phyloP scores from a whole-genome alignment of 2,329 filamentous ascomycete genomes.

The Cladosporium sp. region DNA sequence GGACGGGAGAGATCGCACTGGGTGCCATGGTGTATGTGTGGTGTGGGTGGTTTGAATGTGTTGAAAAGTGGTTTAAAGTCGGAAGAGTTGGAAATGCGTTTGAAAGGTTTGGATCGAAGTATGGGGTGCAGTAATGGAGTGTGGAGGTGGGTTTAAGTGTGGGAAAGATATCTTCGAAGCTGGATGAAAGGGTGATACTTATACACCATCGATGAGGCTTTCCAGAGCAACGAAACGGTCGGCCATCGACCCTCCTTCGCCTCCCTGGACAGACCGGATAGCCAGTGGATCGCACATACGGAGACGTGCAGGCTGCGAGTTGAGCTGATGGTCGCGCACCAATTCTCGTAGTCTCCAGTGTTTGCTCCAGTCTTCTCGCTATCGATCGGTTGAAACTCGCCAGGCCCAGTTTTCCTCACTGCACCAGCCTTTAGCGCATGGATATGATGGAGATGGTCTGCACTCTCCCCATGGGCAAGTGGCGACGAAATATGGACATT shows the following conservation, averaged over 20 bases:
- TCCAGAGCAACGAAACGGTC: not conserved
- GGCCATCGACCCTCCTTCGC: not conserved
- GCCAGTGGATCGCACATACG: constrained; percentile 4
- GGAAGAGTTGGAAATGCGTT: not conserved
- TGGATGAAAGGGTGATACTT: constrained; percentile 7
- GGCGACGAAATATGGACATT: constrained; percentile 1
- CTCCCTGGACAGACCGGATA: not conserved
- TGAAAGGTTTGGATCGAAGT: not conserved
- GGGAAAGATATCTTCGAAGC: not conserved
- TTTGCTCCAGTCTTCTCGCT: constrained; percentile 12
- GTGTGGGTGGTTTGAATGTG: not conserved
- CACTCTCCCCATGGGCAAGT: constrained; percentile 12
- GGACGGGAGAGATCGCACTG: constrained; percentile 2
- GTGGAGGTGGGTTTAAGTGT: constrained; percentile 5
- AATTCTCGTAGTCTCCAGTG: constrained; percentile 11
- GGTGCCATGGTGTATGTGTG: constrained; percentile 5
- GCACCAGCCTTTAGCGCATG: constrained; percentile 8
- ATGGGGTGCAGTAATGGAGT: not conserved
- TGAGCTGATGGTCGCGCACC: not conserved
- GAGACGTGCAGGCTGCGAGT: constrained; percentile 2
- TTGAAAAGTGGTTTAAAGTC: not conserved
- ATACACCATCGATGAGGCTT: not conserved
- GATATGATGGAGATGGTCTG: constrained; percentile 3
- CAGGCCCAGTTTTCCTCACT: constrained; percentile 7
- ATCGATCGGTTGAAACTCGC: constrained; percentile 10